Base-by-base conservation (phyloP, 306 rosid species). In the Mimosa bimucronata region DNA sequence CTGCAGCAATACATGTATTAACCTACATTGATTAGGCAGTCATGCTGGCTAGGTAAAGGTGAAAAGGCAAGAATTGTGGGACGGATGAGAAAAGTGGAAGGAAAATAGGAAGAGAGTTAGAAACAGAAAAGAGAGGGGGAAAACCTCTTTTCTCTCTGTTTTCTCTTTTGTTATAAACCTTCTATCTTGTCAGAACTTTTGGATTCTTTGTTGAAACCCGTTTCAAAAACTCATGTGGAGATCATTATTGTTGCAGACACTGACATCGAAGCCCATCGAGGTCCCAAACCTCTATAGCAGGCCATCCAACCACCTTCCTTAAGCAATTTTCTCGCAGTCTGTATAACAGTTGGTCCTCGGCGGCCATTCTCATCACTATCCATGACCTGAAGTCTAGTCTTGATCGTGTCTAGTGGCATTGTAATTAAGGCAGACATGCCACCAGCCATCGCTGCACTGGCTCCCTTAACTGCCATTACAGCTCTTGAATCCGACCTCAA, bases 381-480 rank as follows among this genome's bases (percentile, higher is more conserved):
- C 88, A 90, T 73, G 62, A 92, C 97, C 34, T 90, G 97, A 78
- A 92, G 72, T 71, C 97, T 86, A 1, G 97, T 92, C 84, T 92
- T 92, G 37, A 92, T 87, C 0, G 95, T 92, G 60, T 92, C 95
- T 1, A 90, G 75, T 0, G 97, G 97, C 93, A 89, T 92, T 21
- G 97, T 92, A 16, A 89, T 86, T 67, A 92, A 71, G 38, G 97
- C 95, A 0, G 95, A 92, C 77, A 92, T 77, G 18, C 97, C 90
- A 13, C 95, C 93, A 0, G 97, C 95, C 95, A 92, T 83, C 11
- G 95, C 95, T 71, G 97, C 97, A 75, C 97, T 90, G 58, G 85
- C 89, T 64, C 97, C 95, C 80, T 92, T 95, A 79, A 90, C 95
- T 3, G 86, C 93, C 83, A 89, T 88, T 72, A 89, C 82, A 0